Evolutionary conservation across 2,329 filamentous ascomycete species (phyloP), one percentile per base, ranked within the genome.

Genomic region (Fusarium tricinctum): DNA sequence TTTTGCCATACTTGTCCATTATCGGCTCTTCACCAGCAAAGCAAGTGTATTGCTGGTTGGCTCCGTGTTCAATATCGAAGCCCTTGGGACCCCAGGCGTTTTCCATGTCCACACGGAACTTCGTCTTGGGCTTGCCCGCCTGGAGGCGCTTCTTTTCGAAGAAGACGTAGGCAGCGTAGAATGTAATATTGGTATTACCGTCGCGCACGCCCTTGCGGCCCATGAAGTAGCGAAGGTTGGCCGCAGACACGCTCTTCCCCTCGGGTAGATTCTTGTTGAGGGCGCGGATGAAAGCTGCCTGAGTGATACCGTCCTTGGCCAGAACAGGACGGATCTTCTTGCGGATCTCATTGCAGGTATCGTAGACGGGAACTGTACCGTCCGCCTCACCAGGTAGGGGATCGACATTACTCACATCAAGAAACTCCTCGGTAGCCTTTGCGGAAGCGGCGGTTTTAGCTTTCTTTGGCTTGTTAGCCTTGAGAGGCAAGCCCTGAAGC

Each of bases 101-200:
- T 73, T 89, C 85, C 84, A 88, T 88, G 58, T 85, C 82, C 63
- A 79, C 49, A 14, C 86, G 77, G 70, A 83, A 81, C 71, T 84
- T 81, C 19, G 75, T 80, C 78, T 88, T 88, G 44, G 82, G 77
- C 74, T 85, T 87, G 1, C 78, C 77, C 52, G 85, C 78, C 70
- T 80, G 80, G 54, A 89, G 75, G 17, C 86, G 77, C 68, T 84
- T 65, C 78, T 89, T 89, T 77, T 89, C 86, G 69, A 89, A 89
- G 73, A 83, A 88, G 20, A 87, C 81, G 70, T 89, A 89, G 0
- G 79, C 80, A 5, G 81, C 82, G 67, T 89, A 88, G 70, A 83
- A 89, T 2, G 84, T 77, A 10, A 69, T 67, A 52, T 78, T 84
- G 4, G 81, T 83, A 53, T 85, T 85, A 6, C 87, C 86, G 3